These are phyloP conservation scores for Mortierella antarctica DNA, from an alignment of 192 early-diverging fungal genomes.

Conservation along the genomic window DNA sequence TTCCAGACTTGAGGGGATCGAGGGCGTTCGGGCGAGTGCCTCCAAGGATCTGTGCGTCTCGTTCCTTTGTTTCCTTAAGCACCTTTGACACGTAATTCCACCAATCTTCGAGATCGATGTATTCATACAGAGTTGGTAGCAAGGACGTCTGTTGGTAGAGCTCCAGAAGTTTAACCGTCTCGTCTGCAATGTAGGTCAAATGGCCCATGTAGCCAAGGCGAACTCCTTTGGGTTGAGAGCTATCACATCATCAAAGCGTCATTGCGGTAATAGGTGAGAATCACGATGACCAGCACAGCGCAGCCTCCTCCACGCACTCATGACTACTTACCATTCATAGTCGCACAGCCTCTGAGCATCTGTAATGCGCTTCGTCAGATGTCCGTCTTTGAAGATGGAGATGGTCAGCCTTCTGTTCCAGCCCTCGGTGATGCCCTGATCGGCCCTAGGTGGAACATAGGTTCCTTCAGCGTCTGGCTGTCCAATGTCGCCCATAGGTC, in stretches of 20 bases:
- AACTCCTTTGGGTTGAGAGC: conserved; percentile 86
- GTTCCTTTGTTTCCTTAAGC: conserved; percentile 56
- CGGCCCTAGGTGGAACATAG: conserved; percentile 39
- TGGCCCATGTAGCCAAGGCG: conserved; percentile 99
- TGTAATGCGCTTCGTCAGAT: conserved; percentile 85
- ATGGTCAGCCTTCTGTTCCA: conserved; percentile 54
- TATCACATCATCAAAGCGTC: conserved; percentile 29
- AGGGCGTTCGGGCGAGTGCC: conserved; percentile 61
- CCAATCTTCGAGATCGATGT: conserved; percentile 64
- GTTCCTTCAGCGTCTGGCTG: conserved; percentile 36
- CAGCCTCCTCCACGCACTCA: background rate
- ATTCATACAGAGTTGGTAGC: conserved; percentile 43
- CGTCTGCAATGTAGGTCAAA: conserved; percentile 96
- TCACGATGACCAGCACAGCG: background rate
- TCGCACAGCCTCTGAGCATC: conserved; percentile 89
- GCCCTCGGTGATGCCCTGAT: conserved; percentile 41
- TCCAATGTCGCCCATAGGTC: conserved; percentile 75
- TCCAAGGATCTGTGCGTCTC: conserved; percentile 60
- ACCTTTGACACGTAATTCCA: conserved; percentile 63
- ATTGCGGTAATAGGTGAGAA: background rate
- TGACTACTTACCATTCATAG: conserved; percentile 70
- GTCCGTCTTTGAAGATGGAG: conserved; percentile 87
- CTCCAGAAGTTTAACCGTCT: conserved; percentile 91
- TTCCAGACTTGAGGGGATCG: conserved; percentile 48
- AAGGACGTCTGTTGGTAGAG: conserved; percentile 57